These are phyloP conservation scores for Gossypium mustelinum DNA, from an alignment of 345 rosid species.

Conservation along the genomic window DNA sequence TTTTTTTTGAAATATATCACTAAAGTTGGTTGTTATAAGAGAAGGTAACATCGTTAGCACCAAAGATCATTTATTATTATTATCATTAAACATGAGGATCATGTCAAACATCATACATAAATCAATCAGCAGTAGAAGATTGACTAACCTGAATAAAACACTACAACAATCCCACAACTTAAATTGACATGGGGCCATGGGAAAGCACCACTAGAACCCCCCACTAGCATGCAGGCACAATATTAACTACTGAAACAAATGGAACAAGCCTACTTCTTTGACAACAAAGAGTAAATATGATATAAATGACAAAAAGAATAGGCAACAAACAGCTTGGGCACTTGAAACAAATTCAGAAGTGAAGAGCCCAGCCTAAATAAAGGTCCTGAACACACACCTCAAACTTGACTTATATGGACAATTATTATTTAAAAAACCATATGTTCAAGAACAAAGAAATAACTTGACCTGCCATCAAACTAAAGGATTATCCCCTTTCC, in stretches of 20 bases:
- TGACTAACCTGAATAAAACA: background rate
- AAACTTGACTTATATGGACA: background rate
- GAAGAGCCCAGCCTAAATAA: background rate
- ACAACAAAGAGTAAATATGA: background rate
- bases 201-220: background rate
- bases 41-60: background rate
- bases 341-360: background rate
- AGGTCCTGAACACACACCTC: background rate
- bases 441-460: background rate
- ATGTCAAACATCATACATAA: background rate
- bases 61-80: background rate
- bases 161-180: background rate
- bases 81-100: background rate
- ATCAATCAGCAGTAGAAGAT: background rate
- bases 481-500: background rate
- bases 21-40: background rate
- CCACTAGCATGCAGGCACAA: background rate
- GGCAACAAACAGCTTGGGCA: background rate
- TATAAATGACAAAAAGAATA: background rate
- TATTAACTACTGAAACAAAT: background rate
- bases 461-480: background rate
- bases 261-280: background rate
- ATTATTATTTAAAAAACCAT: background rate
- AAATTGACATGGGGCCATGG: background rate
- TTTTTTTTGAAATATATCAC: background rate